Base-by-base conservation (phyloP, 2,329 filamentous ascomycete species). In the Apiospora hydei region DNA sequence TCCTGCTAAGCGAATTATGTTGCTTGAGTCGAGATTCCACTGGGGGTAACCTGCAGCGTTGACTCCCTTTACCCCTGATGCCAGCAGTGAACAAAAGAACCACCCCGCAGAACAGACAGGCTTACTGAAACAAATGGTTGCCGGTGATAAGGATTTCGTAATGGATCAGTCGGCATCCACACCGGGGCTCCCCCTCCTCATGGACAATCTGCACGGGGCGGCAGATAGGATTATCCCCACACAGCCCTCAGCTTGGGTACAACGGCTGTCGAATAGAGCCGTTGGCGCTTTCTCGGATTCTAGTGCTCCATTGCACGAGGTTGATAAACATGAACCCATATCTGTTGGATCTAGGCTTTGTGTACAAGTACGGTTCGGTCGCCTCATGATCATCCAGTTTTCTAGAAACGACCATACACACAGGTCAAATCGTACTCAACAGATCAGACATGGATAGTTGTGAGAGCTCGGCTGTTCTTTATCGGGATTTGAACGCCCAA, bases 401-500 rank as follows among this genome's bases (percentile, higher is more conserved):
- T 30, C 21, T 21, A 21, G 43, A 10, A 34, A 46, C 18, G 44
- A 68, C 7, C 14, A 43, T 41, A 24, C 34, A n/a, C 3, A 41
- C 13, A 43, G 3, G 41, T 24, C 38, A 43, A 8, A 26, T 41
- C 41, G 46, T 47, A n/a, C 24, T 24, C 46, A 68, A 16, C 41
- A 68, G 26, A 34, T 18, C 41, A 38, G 16, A 57, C 16, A 73
- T 74, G 70, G 47, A 51, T 6, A 57, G 67, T n/a, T 26, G 24
- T 43, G 64, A 53, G 7, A 72, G 73, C 16, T 84, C 83, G 11
- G 82, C 82, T 5, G 83, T 85, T 26, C 76, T 85, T 46, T 80
- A 84, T 71, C 77, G 84, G 34, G 78, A 82, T 70, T 79, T 85
- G 21, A 75, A 73, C 38, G 72, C 76, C n/a, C 70, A 78, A 0